Evolutionary conservation across 2,329 filamentous ascomycete species (phyloP).

Genomic region (Sporothrix brunneoviolacea): DNA sequence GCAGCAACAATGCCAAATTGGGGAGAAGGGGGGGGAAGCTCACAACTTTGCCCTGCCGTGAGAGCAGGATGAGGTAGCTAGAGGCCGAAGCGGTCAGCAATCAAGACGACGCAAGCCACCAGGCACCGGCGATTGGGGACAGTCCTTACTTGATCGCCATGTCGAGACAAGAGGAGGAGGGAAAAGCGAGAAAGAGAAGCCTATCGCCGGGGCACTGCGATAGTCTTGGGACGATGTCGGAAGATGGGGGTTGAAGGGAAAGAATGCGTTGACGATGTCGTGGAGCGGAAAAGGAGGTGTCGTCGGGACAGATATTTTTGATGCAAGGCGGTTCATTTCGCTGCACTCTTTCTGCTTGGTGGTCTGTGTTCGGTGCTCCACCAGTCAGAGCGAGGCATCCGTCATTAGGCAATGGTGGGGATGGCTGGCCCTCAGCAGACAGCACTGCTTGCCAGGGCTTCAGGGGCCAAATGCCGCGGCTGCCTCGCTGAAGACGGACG

Average conservation of each 20-base stretch:
- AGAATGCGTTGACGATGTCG: not conserved
- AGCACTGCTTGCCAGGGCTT: not conserved
- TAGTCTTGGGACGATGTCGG: not conserved
- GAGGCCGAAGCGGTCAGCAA: not conserved
- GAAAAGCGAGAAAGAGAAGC: not conserved
- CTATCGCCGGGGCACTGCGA: not conserved
- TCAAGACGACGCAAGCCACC: not conserved
- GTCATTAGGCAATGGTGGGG: constrained; percentile 3
- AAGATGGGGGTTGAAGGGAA: not conserved
- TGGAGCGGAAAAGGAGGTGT: constrained; percentile 9
- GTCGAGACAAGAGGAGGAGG: not conserved
- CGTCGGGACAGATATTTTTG: constrained; percentile 14
- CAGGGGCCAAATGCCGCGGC: no score
- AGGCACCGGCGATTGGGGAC: not conserved
- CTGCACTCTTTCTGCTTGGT: no score
- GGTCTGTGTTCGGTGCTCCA: no score
- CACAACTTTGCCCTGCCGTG: constrained; percentile 98
- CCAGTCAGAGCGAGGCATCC: constrained; percentile 1
- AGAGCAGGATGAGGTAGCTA: constrained; percentile 96
- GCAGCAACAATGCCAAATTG: not conserved
- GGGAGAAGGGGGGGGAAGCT: constrained; percentile 26
- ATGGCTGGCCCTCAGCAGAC: not conserved
- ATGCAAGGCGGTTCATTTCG: constrained; percentile 3
- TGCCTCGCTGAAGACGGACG: not conserved
- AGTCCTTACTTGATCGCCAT: constrained; percentile 47